Evolutionary conservation across 305 asterid genomes (phyloP).

Genomic region (Coffea humblotiana): DNA sequence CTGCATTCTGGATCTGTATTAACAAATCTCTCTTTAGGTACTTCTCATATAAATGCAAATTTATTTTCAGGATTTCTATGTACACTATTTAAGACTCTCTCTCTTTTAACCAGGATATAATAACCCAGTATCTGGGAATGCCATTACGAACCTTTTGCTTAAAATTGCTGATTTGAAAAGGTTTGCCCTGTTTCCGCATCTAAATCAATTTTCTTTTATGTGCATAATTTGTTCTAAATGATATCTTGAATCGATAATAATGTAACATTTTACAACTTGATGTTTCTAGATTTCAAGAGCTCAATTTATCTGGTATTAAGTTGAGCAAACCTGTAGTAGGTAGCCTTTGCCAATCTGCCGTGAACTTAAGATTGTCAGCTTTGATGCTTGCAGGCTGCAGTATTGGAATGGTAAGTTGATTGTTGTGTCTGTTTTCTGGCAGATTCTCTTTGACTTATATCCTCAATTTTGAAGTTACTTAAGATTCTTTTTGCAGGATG

Average conservation of each 20-base stretch:
- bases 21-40: constrained; percentile 78
- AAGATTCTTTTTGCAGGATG: constrained; percentile 54
- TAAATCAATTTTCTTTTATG: constrained; percentile 11
- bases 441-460: background rate
- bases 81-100: constrained; percentile 9
- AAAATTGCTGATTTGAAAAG: constrained; percentile 67
- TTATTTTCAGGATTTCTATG: constrained; percentile 24
- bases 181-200: constrained; percentile 28
- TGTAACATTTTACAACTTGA: constrained; percentile 17
- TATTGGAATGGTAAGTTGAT: constrained; percentile 72
- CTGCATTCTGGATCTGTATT: constrained; percentile 68
- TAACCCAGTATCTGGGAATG: constrained; percentile 69
- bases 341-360: constrained; percentile 72
- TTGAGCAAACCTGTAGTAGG: constrained; percentile 73
- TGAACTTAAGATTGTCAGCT: constrained; percentile 65
- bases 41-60: constrained; percentile 13
- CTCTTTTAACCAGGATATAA: constrained; percentile 64
- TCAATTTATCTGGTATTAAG: constrained; percentile 73
- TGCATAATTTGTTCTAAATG: constrained; percentile 15
- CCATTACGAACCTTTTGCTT: constrained; percentile 51
- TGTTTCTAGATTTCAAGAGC: constrained; percentile 75
- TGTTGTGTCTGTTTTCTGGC: constrained; percentile 13
- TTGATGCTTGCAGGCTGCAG: constrained; percentile 75
- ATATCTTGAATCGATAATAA: background rate
- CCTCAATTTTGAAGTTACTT: constrained; percentile 15